Evolutionary conservation across 176 grass and related monocot species (phyloP).

Genomic region (Phragmites australis): DNA sequence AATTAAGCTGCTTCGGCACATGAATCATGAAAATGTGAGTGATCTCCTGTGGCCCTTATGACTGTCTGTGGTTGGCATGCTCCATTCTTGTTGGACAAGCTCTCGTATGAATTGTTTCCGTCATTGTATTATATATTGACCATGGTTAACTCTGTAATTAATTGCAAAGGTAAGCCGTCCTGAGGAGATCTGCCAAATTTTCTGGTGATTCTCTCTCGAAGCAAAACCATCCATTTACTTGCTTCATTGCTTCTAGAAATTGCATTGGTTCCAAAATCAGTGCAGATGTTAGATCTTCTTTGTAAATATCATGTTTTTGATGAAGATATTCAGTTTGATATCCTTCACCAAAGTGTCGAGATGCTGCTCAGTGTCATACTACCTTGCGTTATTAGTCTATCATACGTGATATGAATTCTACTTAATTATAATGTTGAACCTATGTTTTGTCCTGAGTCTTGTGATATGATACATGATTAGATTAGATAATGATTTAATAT

Average conservation of each 20-base stretch:
- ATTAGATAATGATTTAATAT: not conserved
- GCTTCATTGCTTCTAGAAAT: not conserved
- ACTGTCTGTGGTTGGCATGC: not conserved
- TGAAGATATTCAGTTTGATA: not conserved
- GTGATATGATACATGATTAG: not conserved
- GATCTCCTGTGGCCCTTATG: not conserved
- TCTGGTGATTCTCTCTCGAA: constrained; percentile 55
- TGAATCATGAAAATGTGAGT: constrained; percentile 97
- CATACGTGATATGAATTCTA: not conserved
- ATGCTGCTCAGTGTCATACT: not conserved
- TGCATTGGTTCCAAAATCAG: not conserved
- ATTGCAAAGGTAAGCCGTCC: constrained; percentile 50
- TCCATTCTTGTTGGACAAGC: not conserved
- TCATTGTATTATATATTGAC: constrained; percentile 33
- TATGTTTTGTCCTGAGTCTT: not conserved
- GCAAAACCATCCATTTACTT: not conserved
- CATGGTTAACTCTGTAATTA: constrained; percentile 45
- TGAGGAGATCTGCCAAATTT: constrained; percentile 39
- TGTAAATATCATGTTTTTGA: not conserved
- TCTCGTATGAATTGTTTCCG: not conserved
- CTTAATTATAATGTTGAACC: not conserved
- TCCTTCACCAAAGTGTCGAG: not conserved
- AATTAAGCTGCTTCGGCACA: constrained; percentile 93
- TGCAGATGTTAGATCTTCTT: not conserved
- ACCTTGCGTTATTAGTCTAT: not conserved